phyloP scores from a whole-genome alignment of 208 protist genomes.

The Angomonas deanei region DNA sequence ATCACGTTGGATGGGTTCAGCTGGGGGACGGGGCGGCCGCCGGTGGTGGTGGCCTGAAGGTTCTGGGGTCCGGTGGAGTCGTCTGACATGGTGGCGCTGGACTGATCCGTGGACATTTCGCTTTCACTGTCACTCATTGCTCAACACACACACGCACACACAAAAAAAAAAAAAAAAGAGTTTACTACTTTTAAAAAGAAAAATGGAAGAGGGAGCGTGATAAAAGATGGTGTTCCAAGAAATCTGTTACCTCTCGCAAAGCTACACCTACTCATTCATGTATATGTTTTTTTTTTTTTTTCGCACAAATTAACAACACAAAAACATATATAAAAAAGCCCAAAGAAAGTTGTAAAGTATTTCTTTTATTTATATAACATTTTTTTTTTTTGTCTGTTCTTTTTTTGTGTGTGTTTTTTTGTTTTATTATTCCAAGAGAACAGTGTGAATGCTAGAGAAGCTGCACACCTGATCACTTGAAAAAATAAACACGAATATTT shows the following conservation, averaged over 20 bases:
- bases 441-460: neutral
- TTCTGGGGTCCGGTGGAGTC: neutral
- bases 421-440: neutral
- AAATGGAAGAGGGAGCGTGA: neutral
- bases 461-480: neutral
- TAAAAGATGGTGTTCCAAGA: no score
- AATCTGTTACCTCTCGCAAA: neutral
- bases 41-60: neutral
- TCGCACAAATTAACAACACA: neutral
- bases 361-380: neutral
- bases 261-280: neutral
- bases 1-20: constrained; percentile 7
- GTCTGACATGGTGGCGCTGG: neutral
- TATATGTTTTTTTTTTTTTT: neutral
- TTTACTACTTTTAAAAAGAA: neutral
- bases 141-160: no score
- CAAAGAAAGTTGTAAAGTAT: neutral
- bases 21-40: neutral
- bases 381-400: neutral
- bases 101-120: neutral
- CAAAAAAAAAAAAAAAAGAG: no score
- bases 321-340: neutral
- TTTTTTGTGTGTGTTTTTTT: neutral
- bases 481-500: neutral
- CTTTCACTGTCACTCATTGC: neutral